phyloP scores from a whole-genome alignment of 1,139 yeast species.

The Saccharomyces pastorianus region DNA sequence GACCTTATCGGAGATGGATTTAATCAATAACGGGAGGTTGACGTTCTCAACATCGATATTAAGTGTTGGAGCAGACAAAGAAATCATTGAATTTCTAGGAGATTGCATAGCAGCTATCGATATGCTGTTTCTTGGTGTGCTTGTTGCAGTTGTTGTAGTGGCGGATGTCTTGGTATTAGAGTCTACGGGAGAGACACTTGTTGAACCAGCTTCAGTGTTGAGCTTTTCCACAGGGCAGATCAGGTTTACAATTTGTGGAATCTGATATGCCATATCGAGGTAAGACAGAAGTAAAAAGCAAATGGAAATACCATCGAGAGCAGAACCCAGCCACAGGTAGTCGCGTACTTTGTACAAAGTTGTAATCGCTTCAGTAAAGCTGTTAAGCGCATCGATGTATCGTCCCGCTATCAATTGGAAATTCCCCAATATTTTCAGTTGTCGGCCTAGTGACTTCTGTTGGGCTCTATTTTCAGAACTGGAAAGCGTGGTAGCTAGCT shows the following conservation, averaged over 20 bases:
- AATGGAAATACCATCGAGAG: constrained; percentile 72
- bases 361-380: constrained; percentile 63
- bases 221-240: constrained; percentile 27
- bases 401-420: constrained; percentile 76
- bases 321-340: constrained; percentile 79
- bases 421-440: constrained; percentile 66
- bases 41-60: constrained; percentile 21
- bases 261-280: constrained; percentile 49
- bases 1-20: constrained; percentile 43
- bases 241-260: constrained; percentile 43
- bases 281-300: constrained; percentile 57
- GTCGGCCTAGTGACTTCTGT: constrained; percentile 60
- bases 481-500: constrained; percentile 28
- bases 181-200: constrained; percentile 9
- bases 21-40: constrained; percentile 43
- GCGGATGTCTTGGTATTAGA: constrained; percentile 2
- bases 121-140: constrained; percentile 21
- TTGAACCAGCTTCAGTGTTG: constrained; percentile 12
- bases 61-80: constrained; percentile 8
- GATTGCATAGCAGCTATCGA: constrained; percentile 27
- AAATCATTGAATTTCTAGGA: constrained; percentile 38
- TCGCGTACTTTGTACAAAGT: constrained; percentile 60
- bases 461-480: constrained; percentile 44
- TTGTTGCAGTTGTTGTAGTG: constrained; percentile 9
- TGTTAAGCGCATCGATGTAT: constrained; percentile 57